Evolutionary conservation across 495 filamentous ascomycete genomes (phyloP).

Genomic region (Aeminium ludgeri): DNA sequence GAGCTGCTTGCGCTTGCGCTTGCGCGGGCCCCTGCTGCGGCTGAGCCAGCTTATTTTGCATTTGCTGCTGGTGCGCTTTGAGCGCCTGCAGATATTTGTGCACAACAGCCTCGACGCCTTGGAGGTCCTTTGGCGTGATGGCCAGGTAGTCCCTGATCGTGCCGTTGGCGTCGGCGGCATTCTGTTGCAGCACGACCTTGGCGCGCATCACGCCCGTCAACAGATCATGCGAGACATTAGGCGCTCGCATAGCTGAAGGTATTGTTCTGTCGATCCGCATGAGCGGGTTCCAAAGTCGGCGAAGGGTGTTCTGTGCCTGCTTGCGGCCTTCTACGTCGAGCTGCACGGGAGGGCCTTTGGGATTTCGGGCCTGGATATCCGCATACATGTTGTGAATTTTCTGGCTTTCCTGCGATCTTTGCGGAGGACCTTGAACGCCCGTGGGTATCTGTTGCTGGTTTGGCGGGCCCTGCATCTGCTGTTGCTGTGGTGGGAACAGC

Average conservation of each 20-base stretch:
- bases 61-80: neutral
- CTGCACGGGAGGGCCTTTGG: conserved; percentile 9
- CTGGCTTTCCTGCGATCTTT: neutral
- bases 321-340: neutral
- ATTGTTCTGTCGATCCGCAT: conserved; percentile 1
- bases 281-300: neutral
- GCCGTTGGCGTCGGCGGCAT: conserved; percentile 40
- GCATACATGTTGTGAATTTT: conserved; percentile 1
- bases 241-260: neutral
- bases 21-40: neutral
- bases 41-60: neutral
- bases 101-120: conserved; percentile 27
- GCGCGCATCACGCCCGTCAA: conserved; percentile 5
- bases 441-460: neutral
- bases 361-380: conserved; percentile 3
- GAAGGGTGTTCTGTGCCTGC: conserved; percentile 2
- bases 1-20: conserved; percentile 1
- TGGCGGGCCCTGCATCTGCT: neutral
- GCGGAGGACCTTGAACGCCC: neutral
- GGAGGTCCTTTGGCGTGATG: conserved; percentile 38
- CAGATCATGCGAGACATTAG: neutral
- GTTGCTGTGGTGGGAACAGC: conserved; percentile 1
- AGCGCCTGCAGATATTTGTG: conserved; percentile 4
- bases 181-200: conserved; percentile 29
- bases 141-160: conserved; percentile 38